phyloP scores from a whole-genome alignment of 257 asterid species.

The Jasminum sambac region DNA sequence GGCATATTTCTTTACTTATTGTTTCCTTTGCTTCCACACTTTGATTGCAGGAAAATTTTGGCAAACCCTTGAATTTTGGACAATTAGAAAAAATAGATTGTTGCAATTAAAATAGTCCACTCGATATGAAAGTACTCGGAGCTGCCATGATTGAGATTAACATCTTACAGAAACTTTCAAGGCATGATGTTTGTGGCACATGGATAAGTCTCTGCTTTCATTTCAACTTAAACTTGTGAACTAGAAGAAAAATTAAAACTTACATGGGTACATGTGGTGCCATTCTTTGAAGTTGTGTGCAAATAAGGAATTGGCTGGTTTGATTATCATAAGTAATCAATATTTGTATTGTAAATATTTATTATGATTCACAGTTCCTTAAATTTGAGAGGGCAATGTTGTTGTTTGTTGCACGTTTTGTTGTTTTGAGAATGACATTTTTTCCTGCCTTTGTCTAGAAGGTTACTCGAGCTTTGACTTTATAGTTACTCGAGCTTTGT shows the following conservation, averaged over 20 bases:
- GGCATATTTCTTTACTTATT: conserved; percentile 31
- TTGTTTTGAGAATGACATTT: too few species aligned
- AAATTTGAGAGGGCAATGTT: conserved; percentile 30
- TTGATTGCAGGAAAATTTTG: conserved; percentile 68
- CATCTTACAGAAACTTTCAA: conserved; percentile 65
- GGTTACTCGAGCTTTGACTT: too few species aligned
- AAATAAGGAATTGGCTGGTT: conserved; percentile 92
- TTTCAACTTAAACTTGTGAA: conserved; percentile 15
- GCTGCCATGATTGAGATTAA: too few species aligned
- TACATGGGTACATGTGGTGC: conserved; percentile 57
- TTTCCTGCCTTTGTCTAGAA: too few species aligned
- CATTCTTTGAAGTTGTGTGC: conserved; percentile 85
- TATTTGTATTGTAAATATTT: too few species aligned
- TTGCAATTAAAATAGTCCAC: conserved; percentile 75
- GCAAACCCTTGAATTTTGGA: conserved; percentile 72
- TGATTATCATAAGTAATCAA: conserved; percentile 84
- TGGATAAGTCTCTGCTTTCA: conserved; percentile 44
- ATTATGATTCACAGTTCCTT: too few species aligned
- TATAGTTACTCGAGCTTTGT: too few species aligned
- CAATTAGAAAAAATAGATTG: conserved; percentile 66
- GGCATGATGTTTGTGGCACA: conserved; percentile 56
- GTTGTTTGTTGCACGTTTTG: too few species aligned
- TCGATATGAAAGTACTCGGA: conserved; percentile 70
- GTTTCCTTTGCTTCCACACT: too few species aligned
- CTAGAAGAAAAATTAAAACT: conserved; percentile 34